Evolutionary conservation across 345 rosid genomes (phyloP).

Genomic region (Populus deltoides): DNA sequence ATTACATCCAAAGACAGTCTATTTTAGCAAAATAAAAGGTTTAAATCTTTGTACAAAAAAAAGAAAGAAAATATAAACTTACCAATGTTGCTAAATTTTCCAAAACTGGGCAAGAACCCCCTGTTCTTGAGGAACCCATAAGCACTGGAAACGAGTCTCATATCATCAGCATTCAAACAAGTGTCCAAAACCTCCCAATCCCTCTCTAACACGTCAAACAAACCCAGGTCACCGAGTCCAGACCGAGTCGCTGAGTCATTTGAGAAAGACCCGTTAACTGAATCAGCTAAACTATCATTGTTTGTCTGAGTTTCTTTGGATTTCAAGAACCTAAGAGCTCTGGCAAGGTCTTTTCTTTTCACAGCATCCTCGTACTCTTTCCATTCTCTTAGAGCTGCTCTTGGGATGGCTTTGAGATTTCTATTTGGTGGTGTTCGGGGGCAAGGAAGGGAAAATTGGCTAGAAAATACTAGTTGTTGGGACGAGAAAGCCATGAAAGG

Average conservation of each 20-base stretch:
- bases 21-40: too few species aligned
- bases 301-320: slow-evolving; percentile 34
- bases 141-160: slow-evolving; percentile 76
- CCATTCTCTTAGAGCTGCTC: slow-evolving; percentile 64
- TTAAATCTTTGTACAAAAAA: not conserved
- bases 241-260: slow-evolving; percentile 16
- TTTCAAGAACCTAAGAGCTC: slow-evolving; percentile 75
- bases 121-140: slow-evolving; percentile 61
- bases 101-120: slow-evolving; percentile 67
- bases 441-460: slow-evolving; percentile 7
- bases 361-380: slow-evolving; percentile 85
- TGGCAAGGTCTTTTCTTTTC: slow-evolving; percentile 74
- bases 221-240: slow-evolving; percentile 34
- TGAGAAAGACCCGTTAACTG: slow-evolving; percentile 11
- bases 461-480: slow-evolving; percentile 1
- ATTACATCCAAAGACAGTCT: too few species aligned
- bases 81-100: slow-evolving; percentile 69
- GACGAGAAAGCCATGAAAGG: too few species aligned
- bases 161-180: slow-evolving; percentile 86
- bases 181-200: slow-evolving; percentile 87
- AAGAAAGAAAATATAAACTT: not conserved
- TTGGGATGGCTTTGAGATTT: slow-evolving; percentile 18
- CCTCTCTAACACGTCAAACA: slow-evolving; percentile 36
- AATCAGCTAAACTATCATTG: slow-evolving; percentile 16
- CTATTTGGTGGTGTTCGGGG: slow-evolving; percentile 6